Conservation (phyloP, 2,329 filamentous ascomycete species). For the Cercospora zeae-maydis region DNA sequence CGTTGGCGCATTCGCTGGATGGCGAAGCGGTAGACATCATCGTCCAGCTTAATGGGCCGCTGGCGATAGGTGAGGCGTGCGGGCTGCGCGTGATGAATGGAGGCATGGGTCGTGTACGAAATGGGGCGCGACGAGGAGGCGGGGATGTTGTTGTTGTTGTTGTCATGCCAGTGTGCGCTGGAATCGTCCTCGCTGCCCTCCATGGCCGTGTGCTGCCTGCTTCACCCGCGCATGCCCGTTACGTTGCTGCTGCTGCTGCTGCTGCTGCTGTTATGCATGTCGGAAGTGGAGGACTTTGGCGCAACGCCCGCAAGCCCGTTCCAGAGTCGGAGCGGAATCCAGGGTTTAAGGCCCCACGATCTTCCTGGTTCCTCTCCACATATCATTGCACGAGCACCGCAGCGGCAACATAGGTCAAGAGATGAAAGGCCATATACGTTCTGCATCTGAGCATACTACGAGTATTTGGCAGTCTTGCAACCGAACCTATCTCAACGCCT, state of each 20-base stretch:
- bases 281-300: not conserved
- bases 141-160: too few species aligned
- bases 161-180: conserved; percentile 25
- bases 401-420: too few species aligned
- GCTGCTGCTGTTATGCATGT: not conserved
- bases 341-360: not conserved
- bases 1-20: conserved; percentile 9
- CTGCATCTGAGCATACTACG: not conserved
- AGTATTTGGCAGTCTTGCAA: not conserved
- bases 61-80: conserved; percentile 16
- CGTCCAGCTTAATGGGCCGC: conserved; percentile 25
- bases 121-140: conserved; percentile 37
- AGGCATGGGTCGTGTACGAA: conserved; percentile 33
- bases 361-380: too few species aligned
- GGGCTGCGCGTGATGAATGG: conserved; percentile 5
- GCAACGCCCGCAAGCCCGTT: not conserved
- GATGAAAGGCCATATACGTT: not conserved
- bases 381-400: too few species aligned
- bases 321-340: not conserved
- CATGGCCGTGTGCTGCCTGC: conserved; percentile 3
- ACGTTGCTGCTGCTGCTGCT: not conserved
- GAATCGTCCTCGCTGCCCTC: conserved; percentile 12
- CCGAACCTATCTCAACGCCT: not conserved
- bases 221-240: not conserved
- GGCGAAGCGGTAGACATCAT: conserved; percentile 29